Conservation (phyloP, 306 rosid species). For the Lathyrus oleraceus region DNA sequence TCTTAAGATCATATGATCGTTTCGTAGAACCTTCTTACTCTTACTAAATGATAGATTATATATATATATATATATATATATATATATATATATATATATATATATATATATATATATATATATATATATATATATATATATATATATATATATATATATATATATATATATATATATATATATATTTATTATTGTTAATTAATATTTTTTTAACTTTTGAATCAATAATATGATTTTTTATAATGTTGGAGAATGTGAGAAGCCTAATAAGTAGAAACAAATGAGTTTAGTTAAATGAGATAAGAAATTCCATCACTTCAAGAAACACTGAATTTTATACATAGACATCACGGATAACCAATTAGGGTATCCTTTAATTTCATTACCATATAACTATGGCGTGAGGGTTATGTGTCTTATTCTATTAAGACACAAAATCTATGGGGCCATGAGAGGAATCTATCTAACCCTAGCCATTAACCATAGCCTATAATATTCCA, state of each 20-base stretch:
- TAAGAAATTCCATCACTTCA: conserved; percentile 65
- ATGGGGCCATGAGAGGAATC: conserved; percentile 28
- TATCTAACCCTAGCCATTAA: conserved; percentile 48
- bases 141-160: too few relatives aligned
- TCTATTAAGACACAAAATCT: conserved; percentile 45
- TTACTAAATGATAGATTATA: too few relatives aligned
- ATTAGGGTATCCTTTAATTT: conserved; percentile 47
- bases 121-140: too few relatives aligned
- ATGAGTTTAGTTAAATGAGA: conserved; percentile 53
- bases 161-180: too few relatives aligned
- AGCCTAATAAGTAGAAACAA: conserved; percentile 41
- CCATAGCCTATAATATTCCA: conserved; percentile 36
- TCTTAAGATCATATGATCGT: too few relatives aligned
- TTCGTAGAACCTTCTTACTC: too few relatives aligned
- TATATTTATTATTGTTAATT: too few relatives aligned
- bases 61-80: too few relatives aligned
- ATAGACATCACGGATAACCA: conserved; percentile 53
- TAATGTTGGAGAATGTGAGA: conserved; percentile 50
- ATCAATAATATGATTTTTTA: too few relatives aligned
- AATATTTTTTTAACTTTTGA: too few relatives aligned
- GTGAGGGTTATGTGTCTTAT: conserved; percentile 44
- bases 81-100: too few relatives aligned
- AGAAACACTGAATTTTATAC: conserved; percentile 79
- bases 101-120: too few relatives aligned
- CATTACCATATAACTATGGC: conserved; percentile 37